Percentiles rank a stretch among this genome's conserved stretches.
These are phyloP conservation scores for Cavenderia fasciculata DNA, from an alignment of 78 protist genomes.

Conservation along the genomic window DNA sequence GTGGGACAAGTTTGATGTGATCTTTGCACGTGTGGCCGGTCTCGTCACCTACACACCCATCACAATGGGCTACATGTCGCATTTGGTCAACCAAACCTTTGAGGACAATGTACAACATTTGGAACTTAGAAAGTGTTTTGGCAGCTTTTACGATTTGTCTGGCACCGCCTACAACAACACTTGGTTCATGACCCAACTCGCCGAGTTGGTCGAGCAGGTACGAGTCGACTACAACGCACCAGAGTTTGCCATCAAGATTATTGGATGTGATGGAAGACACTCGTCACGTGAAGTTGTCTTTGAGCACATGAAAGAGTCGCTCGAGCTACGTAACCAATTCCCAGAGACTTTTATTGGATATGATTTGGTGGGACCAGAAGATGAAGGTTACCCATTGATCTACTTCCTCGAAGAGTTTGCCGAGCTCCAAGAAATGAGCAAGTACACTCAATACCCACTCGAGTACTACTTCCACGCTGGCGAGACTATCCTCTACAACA, in stretches of 20 bases:
- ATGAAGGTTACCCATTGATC: slow-evolving; percentile 77
- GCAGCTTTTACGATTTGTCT: slow-evolving; percentile 9
- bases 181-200: slow-evolving; percentile 15
- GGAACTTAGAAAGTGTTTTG: slow-evolving; percentile 35
- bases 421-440: background rate
- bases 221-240: slow-evolving; percentile 11
- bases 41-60: slow-evolving; percentile 23
- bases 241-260: slow-evolving; percentile 20
- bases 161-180: slow-evolving; percentile 13
- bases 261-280: slow-evolving; percentile 49
- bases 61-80: slow-evolving; percentile 23
- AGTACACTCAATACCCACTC: slow-evolving; percentile 5
- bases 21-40: slow-evolving; percentile 24
- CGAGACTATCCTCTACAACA: slow-evolving; percentile 70
- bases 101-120: slow-evolving; percentile 57
- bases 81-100: slow-evolving; percentile 35
- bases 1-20: slow-evolving; percentile 66
- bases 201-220: background rate
- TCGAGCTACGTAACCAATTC: slow-evolving; percentile 19
- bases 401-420: slow-evolving; percentile 67
- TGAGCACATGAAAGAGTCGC: slow-evolving; percentile 8
- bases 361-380: slow-evolving; percentile 87
- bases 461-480: slow-evolving; percentile 83
- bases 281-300: background rate
- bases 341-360: slow-evolving; percentile 76